Evolutionary conservation across 2,329 filamentous ascomycete species (phyloP), one percentile per base, ranked within the genome.

Genomic region (Apiospora koreana): DNA sequence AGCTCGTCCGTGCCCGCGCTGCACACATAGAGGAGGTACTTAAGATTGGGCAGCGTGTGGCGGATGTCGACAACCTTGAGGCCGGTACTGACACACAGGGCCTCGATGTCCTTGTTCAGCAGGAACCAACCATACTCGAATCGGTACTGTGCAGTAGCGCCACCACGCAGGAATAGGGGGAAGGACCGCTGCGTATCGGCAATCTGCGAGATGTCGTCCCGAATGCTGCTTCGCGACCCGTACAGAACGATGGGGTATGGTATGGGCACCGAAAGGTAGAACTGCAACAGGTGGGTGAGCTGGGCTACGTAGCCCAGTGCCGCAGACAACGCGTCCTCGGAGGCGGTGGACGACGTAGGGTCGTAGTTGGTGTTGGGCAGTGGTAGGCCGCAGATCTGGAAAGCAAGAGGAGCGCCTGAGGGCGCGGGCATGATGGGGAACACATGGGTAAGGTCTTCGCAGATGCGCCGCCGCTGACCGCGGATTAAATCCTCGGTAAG

Each of bases 71-170:
- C 87, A 1, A 97, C 91, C 65, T 92, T 91, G 16, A 98, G 84
- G 0, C 92, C 92, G 74, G 94, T 91, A 1, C 86, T 85, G 3
- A 84, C 82, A 71, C 89, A 91, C 3, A 92, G 83, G 0, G 86
- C 82, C 75, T 98, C 95, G 69, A 99, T 95, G 77, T 98, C 86
- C 81, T 98, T 98, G 83, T 98, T 98, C 18, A 99, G 87, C n/a
- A 98, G 84, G 76, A 98, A 99, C 78, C 97, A 96, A 14, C 87
- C 96, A 79, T 98, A 99, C 76, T 98, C 95, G 80, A 98, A 98
- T 2, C 95, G 91, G 83, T 95, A 98, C 64, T 94, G 90, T 0
- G 94, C 89, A 2, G 77, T 87, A n/a, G 83, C 93, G 81, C 87
- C 88, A 21, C 88, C 87, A 2, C 87, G 82, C 0, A 89, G 78